Evolutionary conservation across 352 stramenopile genomes (phyloP), one percentile per base, ranked within the genome.

Genomic region (Pseudoperonospora humuli): DNA sequence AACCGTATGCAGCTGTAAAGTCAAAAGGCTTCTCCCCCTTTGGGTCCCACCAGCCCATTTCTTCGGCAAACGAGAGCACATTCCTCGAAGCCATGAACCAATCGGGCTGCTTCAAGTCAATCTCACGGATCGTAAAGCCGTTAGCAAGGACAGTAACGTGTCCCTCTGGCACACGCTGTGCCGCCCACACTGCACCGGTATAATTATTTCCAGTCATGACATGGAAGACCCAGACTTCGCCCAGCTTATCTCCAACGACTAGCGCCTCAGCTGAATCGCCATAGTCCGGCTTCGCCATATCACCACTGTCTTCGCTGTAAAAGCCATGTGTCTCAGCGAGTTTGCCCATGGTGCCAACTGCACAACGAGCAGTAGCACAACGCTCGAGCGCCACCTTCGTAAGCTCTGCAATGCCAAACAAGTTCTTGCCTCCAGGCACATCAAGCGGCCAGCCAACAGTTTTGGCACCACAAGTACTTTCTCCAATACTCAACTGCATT

Each of bases 171-270:
- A 98, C 83, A 27, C 85, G 80, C 67, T 98, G 87, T 1, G 93
- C 93, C 0, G 82, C 92, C 92, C 92, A 98, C 19, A 97, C 82
- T 0, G 90, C 92, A 18, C 73, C 78, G 8, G 75, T 50, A 18
- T 95, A 92, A 29, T 95, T 53, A 27, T 64, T 67, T 13, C 96
- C 91, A 4, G 91, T 93, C 32, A 97, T 57, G 1, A 98, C 82
- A 56, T 98, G 91, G 68, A 98, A 97, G 18, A 97, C 71, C 90
- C 92, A 98, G 13, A 84, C 77, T 50, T 98, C 88, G 11, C 72
- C 74, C 14, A 77, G 57, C 33, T 83, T 73, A 58, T 98, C 92
- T 2, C 68, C 74, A 6, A 98, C 79, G 4, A 67, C 72, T 2
- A 98, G 70, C 20, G 79, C 69, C 54, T 98, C 92, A 5, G 75